Evolutionary conservation across 2,329 filamentous ascomycete genomes (phyloP).

Genomic region (Cytospora paraplurivora): DNA sequence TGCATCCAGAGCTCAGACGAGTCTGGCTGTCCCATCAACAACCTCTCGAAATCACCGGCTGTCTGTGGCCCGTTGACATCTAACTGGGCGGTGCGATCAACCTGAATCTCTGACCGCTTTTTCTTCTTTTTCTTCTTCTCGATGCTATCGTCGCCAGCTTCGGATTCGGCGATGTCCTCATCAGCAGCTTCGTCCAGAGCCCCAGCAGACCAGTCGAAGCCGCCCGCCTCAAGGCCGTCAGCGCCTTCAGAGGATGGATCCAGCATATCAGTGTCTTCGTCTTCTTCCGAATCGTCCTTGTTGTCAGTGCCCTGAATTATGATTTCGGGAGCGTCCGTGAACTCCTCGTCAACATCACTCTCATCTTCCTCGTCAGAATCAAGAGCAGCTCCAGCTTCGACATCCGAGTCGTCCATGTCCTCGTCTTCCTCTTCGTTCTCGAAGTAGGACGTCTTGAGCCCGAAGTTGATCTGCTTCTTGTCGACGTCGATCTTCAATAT

Average conservation of each 20-base stretch:
- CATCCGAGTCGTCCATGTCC: slow-evolving; percentile 44
- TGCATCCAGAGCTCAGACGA: slow-evolving; percentile 92
- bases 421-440: slow-evolving; percentile 60
- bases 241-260: slow-evolving; percentile 41
- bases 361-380: slow-evolving; percentile 44
- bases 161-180: slow-evolving; percentile 39
- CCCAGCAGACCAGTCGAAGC: slow-evolving; percentile 86
- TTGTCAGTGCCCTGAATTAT: slow-evolving; percentile 49
- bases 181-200: slow-evolving; percentile 57
- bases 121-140: slow-evolving; percentile 71
- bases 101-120: slow-evolving; percentile 74
- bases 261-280: slow-evolving; percentile 48
- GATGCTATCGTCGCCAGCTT: slow-evolving; percentile 38
- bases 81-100: slow-evolving; percentile 90
- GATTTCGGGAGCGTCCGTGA: slow-evolving; percentile 47
- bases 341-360: slow-evolving; percentile 53
- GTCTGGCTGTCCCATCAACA: slow-evolving; percentile 88
- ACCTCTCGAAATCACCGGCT: slow-evolving; percentile 87
- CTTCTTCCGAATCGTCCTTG: slow-evolving; percentile 35
- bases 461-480: slow-evolving; percentile 82
- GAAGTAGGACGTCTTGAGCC: slow-evolving; percentile 91
- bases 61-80: slow-evolving; percentile 88
- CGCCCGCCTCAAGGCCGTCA: slow-evolving; percentile 67
- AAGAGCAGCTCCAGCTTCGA: slow-evolving; percentile 49
- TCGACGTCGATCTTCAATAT: slow-evolving; percentile 75